Base-by-base conservation (phyloP, 805 yeast genomes). In the Metschnikowia cerradonensis region DNA sequence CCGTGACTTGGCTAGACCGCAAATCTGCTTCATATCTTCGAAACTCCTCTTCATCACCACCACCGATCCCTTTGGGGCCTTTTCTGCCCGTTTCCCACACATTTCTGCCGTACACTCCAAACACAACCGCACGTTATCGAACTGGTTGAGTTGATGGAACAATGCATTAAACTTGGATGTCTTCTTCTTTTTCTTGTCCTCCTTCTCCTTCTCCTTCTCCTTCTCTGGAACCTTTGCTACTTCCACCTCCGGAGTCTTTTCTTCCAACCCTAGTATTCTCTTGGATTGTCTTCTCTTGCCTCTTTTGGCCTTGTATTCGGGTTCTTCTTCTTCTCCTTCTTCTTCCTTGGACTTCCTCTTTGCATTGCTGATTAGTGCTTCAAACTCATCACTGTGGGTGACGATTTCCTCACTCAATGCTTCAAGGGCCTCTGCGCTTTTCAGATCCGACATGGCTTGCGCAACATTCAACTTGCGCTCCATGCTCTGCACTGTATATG, bases 91-190 rank as follows among this genome's bases (percentile, higher is more conserved):
- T 34, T 56, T 52, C 5, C 63, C 63, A 33, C 64, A 60, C 44
- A 58, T 52, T 45, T 58, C 52, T 22, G 55, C 54, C 30, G 62
- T 59, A 49, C 76, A 71, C 36, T 64, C 65, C 20, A 71, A 55
- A 46, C 76, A 71, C 46, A 69, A 54, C 41, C 57, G 54, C 40
- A 70, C 58, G 6, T 32, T 49, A 17, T 61, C 61, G 44, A 60
- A 59, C 20, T 57, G 56, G 48, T 68, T 68, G 47, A 69, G 60
- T 42, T 59, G 62, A 43, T 55, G 61, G 44, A 66, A 52, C n/a
- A 52, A 56, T 6, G 66, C 51, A 32, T 51, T 58, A 43, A 51
- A 47, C 20, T 57, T 64, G n/a, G 60, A 6, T 13, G 40, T 64
- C 32, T 55, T 52, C 17, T 52, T 50, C 30, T 44, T 45, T 14